phyloP scores from a whole-genome alignment of 2,329 filamentous ascomycete species.

The Escovopsis sp. region DNA sequence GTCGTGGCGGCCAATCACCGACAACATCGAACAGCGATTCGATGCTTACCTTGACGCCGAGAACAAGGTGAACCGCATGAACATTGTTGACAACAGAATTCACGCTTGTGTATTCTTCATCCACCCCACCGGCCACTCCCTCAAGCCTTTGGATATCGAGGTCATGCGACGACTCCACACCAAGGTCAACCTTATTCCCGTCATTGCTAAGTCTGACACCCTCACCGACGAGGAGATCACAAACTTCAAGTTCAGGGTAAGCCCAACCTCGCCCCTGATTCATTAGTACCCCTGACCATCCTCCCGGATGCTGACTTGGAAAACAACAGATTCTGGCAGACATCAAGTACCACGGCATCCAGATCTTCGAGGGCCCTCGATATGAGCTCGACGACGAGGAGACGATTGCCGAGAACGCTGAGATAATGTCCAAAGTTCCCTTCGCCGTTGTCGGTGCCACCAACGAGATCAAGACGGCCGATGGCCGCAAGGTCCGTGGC shows the following conservation, averaged over 20 bases:
- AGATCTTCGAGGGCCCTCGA: constrained; percentile 96
- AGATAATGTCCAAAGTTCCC: constrained; percentile 99
- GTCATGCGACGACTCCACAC: constrained; percentile 99
- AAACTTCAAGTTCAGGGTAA: constrained; percentile 89
- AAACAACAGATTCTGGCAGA: constrained; percentile 71
- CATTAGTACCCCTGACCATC: neutral
- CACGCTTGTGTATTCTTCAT: constrained; percentile 99
- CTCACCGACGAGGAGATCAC: constrained; percentile 92
- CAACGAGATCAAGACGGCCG: constrained; percentile 77
- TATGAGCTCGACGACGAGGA: constrained; percentile 99
- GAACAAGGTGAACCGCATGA: constrained; percentile 99
- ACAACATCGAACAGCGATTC: constrained; percentile 98
- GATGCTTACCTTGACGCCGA: constrained; percentile 97
- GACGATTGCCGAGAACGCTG: constrained; percentile 98
- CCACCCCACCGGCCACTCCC: constrained; percentile 92
- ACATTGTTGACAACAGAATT: constrained; percentile 98
- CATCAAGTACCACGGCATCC: constrained; percentile 92
- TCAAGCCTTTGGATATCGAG: constrained; percentile 97
- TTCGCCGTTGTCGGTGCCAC: constrained; percentile 97
- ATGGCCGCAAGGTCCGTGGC: constrained; percentile 90
- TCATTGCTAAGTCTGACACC: constrained; percentile 37
- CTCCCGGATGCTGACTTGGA: neutral
- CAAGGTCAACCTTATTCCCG: constrained; percentile 99
- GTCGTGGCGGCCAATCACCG: constrained; percentile 96
- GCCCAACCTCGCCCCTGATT: constrained; percentile 21